These are phyloP conservation scores for Chalciporus piperatus DNA, from an alignment of 768 basidiomycete species.

Conservation along the genomic window DNA sequence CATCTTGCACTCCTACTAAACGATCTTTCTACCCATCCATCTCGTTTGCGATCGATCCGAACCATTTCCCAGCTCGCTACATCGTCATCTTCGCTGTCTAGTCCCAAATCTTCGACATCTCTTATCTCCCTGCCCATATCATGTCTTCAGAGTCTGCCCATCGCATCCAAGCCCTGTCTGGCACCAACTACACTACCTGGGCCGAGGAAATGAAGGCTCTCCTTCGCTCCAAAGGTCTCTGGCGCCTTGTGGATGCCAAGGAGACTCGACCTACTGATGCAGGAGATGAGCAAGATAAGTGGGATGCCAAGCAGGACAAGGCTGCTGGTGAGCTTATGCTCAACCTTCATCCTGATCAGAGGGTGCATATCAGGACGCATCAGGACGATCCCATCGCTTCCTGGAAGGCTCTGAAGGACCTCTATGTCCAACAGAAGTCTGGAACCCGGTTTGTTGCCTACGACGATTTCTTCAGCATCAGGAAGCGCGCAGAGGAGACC, in stretches of 20 bases:
- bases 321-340: constrained; percentile 1
- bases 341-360: not conserved
- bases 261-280: not conserved
- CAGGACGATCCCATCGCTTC: not conserved
- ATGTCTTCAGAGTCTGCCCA: too few species aligned
- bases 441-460: constrained; percentile 3
- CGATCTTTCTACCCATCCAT: too few species aligned
- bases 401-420: not conserved
- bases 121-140: too few species aligned
- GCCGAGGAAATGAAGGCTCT: constrained; percentile 3
- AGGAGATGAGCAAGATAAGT: not conserved
- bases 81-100: too few species aligned
- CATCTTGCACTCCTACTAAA: too few species aligned
- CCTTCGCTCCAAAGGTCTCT: constrained; percentile 4
- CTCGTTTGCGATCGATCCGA: too few species aligned
- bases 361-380: not conserved
- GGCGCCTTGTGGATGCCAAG: not conserved
- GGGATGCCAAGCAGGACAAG: constrained; percentile 1
- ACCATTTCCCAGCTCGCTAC: too few species aligned
- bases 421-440: constrained; percentile 4
- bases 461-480: constrained; percentile 4
- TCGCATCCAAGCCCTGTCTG: not conserved
- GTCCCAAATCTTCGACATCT: too few species aligned
- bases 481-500: constrained; percentile 3
- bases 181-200: constrained; percentile 5